Evolutionary conservation across 176 grass and related monocot species (phyloP).

Genomic region (Puya raimondii): DNA sequence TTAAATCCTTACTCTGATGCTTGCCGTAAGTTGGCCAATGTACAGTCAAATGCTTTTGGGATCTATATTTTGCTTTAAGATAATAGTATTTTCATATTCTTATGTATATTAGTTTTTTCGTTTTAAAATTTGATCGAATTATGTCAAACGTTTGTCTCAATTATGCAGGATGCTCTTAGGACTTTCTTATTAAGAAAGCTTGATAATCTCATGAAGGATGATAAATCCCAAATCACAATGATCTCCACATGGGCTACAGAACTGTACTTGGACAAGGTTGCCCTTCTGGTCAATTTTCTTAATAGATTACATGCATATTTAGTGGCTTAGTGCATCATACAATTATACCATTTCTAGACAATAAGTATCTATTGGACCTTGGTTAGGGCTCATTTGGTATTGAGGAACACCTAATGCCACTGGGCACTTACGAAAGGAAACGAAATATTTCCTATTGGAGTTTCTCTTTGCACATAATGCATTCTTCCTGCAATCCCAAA

Average conservation of each 20-base stretch:
- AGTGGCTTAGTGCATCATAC: background rate
- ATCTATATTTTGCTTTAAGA: background rate
- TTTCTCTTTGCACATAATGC: no score
- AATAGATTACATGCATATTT: background rate
- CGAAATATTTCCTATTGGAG: no score
- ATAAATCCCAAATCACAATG: constrained; percentile 95
- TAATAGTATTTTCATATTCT: background rate
- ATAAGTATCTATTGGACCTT: background rate
- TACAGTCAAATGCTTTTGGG: background rate
- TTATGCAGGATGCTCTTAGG: constrained; percentile 73
- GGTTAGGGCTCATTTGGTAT: no score
- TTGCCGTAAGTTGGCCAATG: background rate
- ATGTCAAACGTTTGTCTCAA: constrained; percentile 6
- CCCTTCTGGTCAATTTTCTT: constrained; percentile 1
- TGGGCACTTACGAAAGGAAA: no score
- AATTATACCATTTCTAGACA: background rate
- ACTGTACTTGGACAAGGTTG: constrained; percentile 98
- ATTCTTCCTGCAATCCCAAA: no score
- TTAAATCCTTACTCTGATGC: no score
- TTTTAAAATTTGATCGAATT: constrained; percentile 15
- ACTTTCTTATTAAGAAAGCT: constrained; percentile 87
- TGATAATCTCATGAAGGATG: constrained; percentile 83
- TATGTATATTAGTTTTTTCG: constrained; percentile 7
- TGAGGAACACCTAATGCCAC: no score
- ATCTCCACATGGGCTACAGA: constrained; percentile 97